Conservation (phyloP, 805 yeast species). For the Yarrowia sp. region DNA sequence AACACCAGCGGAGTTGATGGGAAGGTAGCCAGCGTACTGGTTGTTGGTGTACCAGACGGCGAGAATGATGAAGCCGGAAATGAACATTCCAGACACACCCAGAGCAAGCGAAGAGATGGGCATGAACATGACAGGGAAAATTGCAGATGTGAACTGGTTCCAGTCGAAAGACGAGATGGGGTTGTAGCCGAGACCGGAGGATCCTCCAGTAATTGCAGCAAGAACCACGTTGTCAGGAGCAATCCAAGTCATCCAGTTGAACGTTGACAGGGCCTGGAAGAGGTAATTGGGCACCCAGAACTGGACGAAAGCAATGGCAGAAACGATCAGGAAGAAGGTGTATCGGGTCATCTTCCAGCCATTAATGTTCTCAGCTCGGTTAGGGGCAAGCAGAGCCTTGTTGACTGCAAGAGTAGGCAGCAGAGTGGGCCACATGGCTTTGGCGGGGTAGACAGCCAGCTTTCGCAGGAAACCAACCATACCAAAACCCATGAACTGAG, state of each 20-base stretch:
- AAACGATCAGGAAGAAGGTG: constrained; percentile 47
- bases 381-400: constrained; percentile 40
- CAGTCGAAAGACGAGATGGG: constrained; percentile 57
- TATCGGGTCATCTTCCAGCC: constrained; percentile 61
- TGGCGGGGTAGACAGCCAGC: constrained; percentile 53
- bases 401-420: constrained; percentile 47
- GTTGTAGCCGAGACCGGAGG: constrained; percentile 51
- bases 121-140: constrained; percentile 47
- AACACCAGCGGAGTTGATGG: constrained; percentile 54
- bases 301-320: constrained; percentile 49
- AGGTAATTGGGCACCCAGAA: constrained; percentile 68
- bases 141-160: constrained; percentile 55
- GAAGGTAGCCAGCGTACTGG: constrained; percentile 60
- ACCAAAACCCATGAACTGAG: constrained; percentile 65
- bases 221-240: constrained; percentile 50
- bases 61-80: constrained; percentile 48
- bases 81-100: constrained; percentile 45
- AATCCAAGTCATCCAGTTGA: constrained; percentile 64
- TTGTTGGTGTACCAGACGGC: constrained; percentile 53
- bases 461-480: constrained; percentile 64
- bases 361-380: constrained; percentile 46
- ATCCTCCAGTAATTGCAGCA: constrained; percentile 51
- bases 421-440: constrained; percentile 54
- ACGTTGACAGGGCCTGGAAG: constrained; percentile 47
- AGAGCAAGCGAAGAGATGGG: constrained; percentile 43